Evolutionary conservation across 805 yeast genomes (phyloP).

Genomic region (Yarrowia phangngaensis): DNA sequence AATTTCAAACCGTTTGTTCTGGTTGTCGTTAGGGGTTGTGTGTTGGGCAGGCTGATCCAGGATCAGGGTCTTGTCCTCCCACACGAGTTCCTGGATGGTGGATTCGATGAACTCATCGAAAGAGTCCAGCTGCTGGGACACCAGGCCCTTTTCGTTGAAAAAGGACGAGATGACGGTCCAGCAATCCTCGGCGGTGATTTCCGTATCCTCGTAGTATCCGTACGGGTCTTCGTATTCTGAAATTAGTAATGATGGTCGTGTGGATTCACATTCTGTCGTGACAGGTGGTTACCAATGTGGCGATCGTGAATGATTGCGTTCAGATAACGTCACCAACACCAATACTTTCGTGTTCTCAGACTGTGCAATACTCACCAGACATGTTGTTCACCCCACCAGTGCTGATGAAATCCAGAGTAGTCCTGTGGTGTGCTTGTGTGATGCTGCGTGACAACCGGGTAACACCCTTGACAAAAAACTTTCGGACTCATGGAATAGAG

Average conservation of each 20-base stretch:
- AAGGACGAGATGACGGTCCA: constrained; percentile 97
- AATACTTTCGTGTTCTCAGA: neutral
- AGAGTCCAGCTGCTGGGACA: constrained; percentile 96
- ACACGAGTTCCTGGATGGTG: constrained; percentile 92
- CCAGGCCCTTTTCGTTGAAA: constrained; percentile 94
- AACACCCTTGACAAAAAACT: no score
- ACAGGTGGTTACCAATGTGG: no score
- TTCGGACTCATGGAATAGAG: no score
- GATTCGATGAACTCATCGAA: constrained; percentile 97
- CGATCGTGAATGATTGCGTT: no score
- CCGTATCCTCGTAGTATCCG: constrained; percentile 62
- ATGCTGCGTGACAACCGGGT: constrained; percentile 21
- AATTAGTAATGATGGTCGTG: constrained; percentile 9
- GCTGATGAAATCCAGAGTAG: constrained; percentile 21
- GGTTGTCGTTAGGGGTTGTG: constrained; percentile 81
- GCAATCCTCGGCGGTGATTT: constrained; percentile 96
- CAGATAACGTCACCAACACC: no score
- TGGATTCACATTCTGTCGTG: no score
- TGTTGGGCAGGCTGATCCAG: constrained; percentile 98
- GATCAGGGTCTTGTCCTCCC: constrained; percentile 91
- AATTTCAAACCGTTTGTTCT: constrained; percentile 89
- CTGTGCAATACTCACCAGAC: constrained; percentile 20
- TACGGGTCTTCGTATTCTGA: constrained; percentile 51
- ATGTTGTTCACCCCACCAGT: constrained; percentile 27
- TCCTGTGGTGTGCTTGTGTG: constrained; percentile 3